Percentiles rank a stretch among this genome's conserved stretches.
phyloP scores from a whole-genome alignment of 2,329 filamentous ascomycete genomes.

The Talaromyces sp. region DNA sequence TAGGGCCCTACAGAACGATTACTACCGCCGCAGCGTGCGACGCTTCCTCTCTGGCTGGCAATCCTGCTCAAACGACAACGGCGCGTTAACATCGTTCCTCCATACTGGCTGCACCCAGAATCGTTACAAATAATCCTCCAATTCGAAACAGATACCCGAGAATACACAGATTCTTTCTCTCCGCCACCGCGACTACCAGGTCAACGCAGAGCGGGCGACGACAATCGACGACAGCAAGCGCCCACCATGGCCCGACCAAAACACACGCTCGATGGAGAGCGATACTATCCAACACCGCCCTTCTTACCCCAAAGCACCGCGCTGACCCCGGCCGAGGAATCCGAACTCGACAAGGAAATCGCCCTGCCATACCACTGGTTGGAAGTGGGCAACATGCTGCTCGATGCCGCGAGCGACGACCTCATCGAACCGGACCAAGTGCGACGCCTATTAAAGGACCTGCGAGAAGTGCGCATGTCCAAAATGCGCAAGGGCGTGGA shows the following conservation, averaged over 20 bases:
- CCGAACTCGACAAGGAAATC: slow-evolving; percentile 26
- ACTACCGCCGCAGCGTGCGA: slow-evolving; percentile 71
- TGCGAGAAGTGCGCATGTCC: slow-evolving; percentile 81
- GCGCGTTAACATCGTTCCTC: slow-evolving; percentile 85
- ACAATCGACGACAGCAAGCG: slow-evolving; percentile 15
- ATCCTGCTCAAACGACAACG: slow-evolving; percentile 90
- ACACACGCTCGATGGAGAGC: slow-evolving; percentile 34
- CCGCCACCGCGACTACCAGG: slow-evolving; percentile 65
- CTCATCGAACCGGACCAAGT: slow-evolving; percentile 68
- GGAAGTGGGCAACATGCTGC: slow-evolving; percentile 78
- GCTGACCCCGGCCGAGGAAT: slow-evolving; percentile 52
- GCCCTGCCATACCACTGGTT: slow-evolving; percentile 89
- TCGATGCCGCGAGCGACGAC: slow-evolving; percentile 81
- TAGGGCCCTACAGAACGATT: slow-evolving; percentile 74
- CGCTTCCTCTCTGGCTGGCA: slow-evolving; percentile 88
- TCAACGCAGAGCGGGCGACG: slow-evolving; percentile 21
- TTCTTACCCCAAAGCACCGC: slow-evolving; percentile 73
- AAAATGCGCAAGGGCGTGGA: slow-evolving; percentile 76
- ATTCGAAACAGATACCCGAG: slow-evolving; percentile 63
- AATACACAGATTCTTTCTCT: slow-evolving; percentile 65
- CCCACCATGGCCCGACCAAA: slow-evolving; percentile 19
- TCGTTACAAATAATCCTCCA: slow-evolving; percentile 73
- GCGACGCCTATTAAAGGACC: slow-evolving; percentile 67
- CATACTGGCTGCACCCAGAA: slow-evolving; percentile 76
- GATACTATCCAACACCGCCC: slow-evolving; percentile 55